Evolutionary conservation across 352 stramenopile species (phyloP), one percentile per base, ranked within the genome.

Genomic region (Pythium brachiatum): DNA sequence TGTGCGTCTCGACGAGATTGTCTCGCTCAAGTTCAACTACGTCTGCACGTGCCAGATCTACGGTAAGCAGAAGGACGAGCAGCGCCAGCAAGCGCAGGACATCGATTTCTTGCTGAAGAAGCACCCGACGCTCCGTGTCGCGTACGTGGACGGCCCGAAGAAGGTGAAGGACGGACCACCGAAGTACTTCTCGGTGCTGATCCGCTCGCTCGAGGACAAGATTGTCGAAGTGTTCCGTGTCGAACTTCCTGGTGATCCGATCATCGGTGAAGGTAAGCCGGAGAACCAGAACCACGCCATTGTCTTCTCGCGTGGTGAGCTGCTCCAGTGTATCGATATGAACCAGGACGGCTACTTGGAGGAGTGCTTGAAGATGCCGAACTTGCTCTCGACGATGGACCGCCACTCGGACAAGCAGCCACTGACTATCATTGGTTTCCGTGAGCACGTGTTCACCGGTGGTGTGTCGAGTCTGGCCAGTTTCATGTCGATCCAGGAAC

Each of bases 261-360:
- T 96, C 51, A 58, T 96, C 57, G 87, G 87, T 55, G 85, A 96
- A 79, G 87, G 85, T 79, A 95, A 95, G 62, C 85, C 85, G 8
- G 85, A 94, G 53, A 95, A 95, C 78, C 87, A 96, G 62, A 96
- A 96, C 69, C 85, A 94, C 55, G 87, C 87, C 11, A 86, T 96
- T 46, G 87, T 94, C 32, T 96, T 96, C 63, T 91, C 85, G 53
- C 83, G 85, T 38, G 87, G 87, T 38, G 87, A 96, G 54, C 68
- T 92, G 46, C 61, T 96, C 5, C 87, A 96, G 74, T 92, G 82
- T 89, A 96, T 96, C 50, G 87, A 96, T 84, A 94, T 94, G 87
- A 96, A 96, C 68, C 87, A 96, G 66, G 87, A 96, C 44, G 80
- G 76, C 0, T 94, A 94, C 67, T 68, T 94, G 1, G 87, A 96